These are phyloP conservation scores for Sphaerulina populicola DNA, from an alignment of 2,329 filamentous ascomycete species.

Conservation along the genomic window DNA sequence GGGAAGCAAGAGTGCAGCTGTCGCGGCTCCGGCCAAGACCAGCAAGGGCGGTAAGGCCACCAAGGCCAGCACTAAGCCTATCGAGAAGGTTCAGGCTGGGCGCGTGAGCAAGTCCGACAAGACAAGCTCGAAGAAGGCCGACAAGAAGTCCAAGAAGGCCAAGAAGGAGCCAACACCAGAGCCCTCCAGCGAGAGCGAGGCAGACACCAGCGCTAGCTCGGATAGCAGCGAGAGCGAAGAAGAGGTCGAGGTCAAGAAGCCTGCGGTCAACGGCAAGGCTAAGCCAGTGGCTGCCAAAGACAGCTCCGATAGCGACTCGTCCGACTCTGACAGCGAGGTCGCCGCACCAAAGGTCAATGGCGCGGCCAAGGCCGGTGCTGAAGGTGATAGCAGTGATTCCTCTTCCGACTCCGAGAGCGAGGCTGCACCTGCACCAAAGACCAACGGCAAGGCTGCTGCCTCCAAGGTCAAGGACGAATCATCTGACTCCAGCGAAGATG, in stretches of 20 bases:
- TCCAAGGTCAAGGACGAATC: slow-evolving; percentile 19
- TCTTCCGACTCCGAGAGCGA: slow-evolving; percentile 28
- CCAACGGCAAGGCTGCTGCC: slow-evolving; percentile 26
- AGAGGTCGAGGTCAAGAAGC: slow-evolving; percentile 22
- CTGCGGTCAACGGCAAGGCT: slow-evolving; percentile 20
- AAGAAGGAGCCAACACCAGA: slow-evolving; percentile 44
- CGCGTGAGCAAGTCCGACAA: slow-evolving; percentile 61
- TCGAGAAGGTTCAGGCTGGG: slow-evolving; percentile 53
- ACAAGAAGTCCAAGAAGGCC: slow-evolving; percentile 34
- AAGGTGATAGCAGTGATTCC: slow-evolving; percentile 19
- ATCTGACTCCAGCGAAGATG: slow-evolving; percentile 21
- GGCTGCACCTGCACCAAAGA: slow-evolving; percentile 23
- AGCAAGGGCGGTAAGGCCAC: slow-evolving; percentile 11
- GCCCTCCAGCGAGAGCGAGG: slow-evolving; percentile 33
- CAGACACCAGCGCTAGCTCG: slow-evolving; percentile 31
- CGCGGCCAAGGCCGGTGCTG: slow-evolving; percentile 23
- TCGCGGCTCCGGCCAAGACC: slow-evolving; percentile 25
- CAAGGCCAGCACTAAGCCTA: slow-evolving; percentile 42
- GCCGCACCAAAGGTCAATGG: slow-evolving; percentile 26
- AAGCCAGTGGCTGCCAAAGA: slow-evolving; percentile 23
- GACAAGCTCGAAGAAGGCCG: slow-evolving; percentile 47
- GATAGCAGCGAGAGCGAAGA: slow-evolving; percentile 35
- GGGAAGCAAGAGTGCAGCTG: slow-evolving; percentile 27
- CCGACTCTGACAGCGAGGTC: slow-evolving; percentile 28
- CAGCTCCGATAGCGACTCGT: slow-evolving; percentile 15